These are phyloP conservation scores for Pachyrhizus erosus DNA, from an alignment of 306 rosid species.

Conservation along the genomic window DNA sequence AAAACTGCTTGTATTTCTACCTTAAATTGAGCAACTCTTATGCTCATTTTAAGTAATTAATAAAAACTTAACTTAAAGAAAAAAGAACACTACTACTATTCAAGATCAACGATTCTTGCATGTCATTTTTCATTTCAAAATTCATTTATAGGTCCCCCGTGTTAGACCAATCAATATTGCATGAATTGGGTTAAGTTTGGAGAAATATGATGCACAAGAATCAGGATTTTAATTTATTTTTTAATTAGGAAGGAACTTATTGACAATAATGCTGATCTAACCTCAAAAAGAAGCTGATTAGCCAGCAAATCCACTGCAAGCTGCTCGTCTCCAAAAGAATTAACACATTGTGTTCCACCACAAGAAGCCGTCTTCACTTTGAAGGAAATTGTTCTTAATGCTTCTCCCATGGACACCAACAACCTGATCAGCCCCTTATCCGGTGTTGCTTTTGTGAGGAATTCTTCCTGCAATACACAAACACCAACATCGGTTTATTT, in stretches of 20 bases:
- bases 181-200: constrained; percentile 23
- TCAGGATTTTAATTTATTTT: neutral
- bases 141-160: neutral
- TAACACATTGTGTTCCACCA: constrained; percentile 98
- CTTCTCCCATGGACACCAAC: constrained; percentile 92
- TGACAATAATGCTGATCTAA: constrained; percentile 26
- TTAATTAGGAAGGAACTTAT: constrained; percentile 25
- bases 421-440: constrained; percentile 87
- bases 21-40: no score
- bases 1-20: no score
- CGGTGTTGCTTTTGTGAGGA: constrained; percentile 82
- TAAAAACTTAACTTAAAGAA: no score
- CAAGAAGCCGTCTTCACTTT: constrained; percentile 99
- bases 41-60: no score
- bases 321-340: constrained; percentile 95
- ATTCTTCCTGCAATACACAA: constrained; percentile 73
- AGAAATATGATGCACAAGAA: neutral
- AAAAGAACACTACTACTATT: no score
- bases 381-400: constrained; percentile 88
- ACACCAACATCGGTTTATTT: neutral
- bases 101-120: neutral
- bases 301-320: constrained; percentile 99
- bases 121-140: neutral
- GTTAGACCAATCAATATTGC: neutral
- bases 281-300: constrained; percentile 91